Evolutionary conservation across 2,329 filamentous ascomycete species (phyloP).

Genomic region (Diplocarpon mali): DNA sequence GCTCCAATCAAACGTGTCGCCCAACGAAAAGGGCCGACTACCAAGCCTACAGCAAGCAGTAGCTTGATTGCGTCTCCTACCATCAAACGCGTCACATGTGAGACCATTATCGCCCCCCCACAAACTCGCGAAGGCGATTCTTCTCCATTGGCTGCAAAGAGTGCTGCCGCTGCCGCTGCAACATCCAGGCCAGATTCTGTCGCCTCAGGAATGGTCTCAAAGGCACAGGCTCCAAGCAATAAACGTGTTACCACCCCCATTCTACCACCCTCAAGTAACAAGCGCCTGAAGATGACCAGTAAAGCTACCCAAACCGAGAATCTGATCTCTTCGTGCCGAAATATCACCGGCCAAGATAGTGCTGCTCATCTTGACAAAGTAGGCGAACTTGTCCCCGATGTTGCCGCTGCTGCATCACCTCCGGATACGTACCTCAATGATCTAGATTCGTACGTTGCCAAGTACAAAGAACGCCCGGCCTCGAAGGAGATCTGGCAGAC

Average conservation of each 20-base stretch:
- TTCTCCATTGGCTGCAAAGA: constrained; percentile 17
- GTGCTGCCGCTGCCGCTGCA: constrained; percentile 6
- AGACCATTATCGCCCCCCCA: not conserved
- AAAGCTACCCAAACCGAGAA: constrained; percentile 23
- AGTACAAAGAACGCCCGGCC: constrained; percentile 16
- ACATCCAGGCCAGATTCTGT: constrained; percentile 8
- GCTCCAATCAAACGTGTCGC: constrained; percentile 10
- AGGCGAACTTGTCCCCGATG: not conserved
- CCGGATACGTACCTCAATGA: constrained; percentile 13
- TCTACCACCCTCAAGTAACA: constrained; percentile 7
- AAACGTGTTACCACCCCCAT: constrained; percentile 9
- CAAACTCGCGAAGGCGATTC: constrained; percentile 6
- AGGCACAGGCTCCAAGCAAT: constrained; percentile 11
- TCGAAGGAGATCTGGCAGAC: constrained; percentile 21
- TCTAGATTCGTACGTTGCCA: constrained; percentile 19
- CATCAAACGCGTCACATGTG: not conserved
- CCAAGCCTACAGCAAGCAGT: not conserved
- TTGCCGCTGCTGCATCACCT: constrained; percentile 6
- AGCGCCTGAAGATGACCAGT: constrained; percentile 24
- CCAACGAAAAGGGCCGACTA: constrained; percentile 4
- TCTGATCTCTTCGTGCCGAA: too few species aligned
- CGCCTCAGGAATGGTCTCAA: constrained; percentile 13
- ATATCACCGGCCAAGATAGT: not conserved
- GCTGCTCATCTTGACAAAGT: constrained; percentile 13
- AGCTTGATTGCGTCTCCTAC: not conserved